These are phyloP conservation scores for Loxodes magnus DNA, from an alignment of 73 alveolate genomes.

Conservation along the genomic window DNA sequence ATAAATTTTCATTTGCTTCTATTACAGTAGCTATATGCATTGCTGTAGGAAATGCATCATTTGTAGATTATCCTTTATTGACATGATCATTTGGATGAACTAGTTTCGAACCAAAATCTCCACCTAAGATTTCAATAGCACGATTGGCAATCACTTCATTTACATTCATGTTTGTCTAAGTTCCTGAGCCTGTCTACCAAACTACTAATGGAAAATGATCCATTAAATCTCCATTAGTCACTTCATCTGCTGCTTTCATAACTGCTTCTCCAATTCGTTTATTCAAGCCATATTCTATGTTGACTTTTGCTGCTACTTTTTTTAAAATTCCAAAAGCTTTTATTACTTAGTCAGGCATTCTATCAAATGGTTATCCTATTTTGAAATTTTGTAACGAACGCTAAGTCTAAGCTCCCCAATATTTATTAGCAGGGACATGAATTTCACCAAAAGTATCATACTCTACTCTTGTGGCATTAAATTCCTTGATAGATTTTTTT, in stretches of 20 bases:
- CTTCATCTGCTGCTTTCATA: constrained; percentile 92
- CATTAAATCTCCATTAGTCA: constrained; percentile 72
- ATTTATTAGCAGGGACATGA: constrained; percentile 84
- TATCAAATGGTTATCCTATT: constrained; percentile 82
- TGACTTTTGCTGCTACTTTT: constrained; percentile 95
- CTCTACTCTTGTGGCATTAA: too few relatives aligned
- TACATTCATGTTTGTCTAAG: constrained; percentile 94
- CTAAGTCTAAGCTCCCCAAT: constrained; percentile 99
- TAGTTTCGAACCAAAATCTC: constrained; percentile 81
- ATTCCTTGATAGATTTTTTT: too few relatives aligned
- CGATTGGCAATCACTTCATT: constrained; percentile 96
- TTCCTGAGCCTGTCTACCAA: constrained; percentile 99
- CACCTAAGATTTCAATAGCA: constrained; percentile 94
- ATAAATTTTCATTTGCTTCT: constrained; percentile 37
- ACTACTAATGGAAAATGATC: constrained; percentile 96
- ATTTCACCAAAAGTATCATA: constrained; percentile 91
- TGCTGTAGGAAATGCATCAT: constrained; percentile 98
- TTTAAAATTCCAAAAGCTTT: constrained; percentile 88
- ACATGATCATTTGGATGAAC: constrained; percentile 98
- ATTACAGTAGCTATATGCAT: constrained; percentile 95
- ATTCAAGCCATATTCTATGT: constrained; percentile 67
- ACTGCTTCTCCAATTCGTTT: constrained; percentile 69
- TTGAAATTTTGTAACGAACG: constrained; percentile 93
- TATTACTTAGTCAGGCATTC: constrained; percentile 83
- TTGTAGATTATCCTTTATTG: constrained; percentile 89